phyloP scores from a whole-genome alignment of 164 flowering plant species.

The Chimonanthus praecox region DNA sequence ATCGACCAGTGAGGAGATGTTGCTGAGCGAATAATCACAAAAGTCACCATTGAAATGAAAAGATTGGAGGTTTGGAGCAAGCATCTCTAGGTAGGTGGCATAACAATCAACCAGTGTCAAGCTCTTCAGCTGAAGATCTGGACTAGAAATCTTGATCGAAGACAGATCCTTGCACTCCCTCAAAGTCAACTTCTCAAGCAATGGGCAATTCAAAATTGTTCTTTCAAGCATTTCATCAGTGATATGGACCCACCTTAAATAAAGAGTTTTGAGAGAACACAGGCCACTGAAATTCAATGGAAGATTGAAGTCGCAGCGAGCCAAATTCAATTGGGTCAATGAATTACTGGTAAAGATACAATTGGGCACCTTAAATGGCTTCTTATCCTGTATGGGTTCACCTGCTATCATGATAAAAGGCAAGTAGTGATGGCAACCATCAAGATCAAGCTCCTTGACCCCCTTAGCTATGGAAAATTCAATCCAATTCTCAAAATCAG shows the following conservation, averaged over 20 bases:
- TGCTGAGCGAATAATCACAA: background rate
- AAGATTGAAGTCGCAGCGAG: constrained; percentile 1
- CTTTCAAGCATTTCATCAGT: constrained; percentile 2
- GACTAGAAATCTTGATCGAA: constrained; percentile 5
- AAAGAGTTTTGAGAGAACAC: constrained; percentile 8
- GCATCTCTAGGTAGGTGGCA: background rate
- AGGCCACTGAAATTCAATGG: constrained; percentile 8
- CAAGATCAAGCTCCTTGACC: constrained; percentile 11
- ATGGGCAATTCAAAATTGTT: background rate
- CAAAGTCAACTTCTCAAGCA: constrained; percentile 6
- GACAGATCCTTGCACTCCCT: background rate
- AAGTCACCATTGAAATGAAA: constrained; percentile 6
- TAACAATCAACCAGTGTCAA: constrained; percentile 7
- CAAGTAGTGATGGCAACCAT: background rate
- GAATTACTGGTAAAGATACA: constrained; percentile 3
- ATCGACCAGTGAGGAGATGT: background rate
- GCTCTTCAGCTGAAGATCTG: constrained; percentile 6
- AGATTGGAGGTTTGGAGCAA: constrained; percentile 9
- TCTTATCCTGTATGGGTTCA: background rate
- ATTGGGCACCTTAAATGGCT: background rate
- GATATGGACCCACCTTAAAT: constrained; percentile 1
- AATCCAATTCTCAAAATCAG: constrained; percentile 8
- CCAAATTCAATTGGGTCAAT: constrained; percentile 3
- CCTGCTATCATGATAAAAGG: background rate
- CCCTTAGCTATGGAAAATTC: constrained; percentile 2